Percentiles rank a stretch among this genome's conserved stretches.
These are phyloP conservation scores for Beauveria pseudobassiana DNA, from an alignment of 2,329 filamentous ascomycete species.

Conservation along the genomic window DNA sequence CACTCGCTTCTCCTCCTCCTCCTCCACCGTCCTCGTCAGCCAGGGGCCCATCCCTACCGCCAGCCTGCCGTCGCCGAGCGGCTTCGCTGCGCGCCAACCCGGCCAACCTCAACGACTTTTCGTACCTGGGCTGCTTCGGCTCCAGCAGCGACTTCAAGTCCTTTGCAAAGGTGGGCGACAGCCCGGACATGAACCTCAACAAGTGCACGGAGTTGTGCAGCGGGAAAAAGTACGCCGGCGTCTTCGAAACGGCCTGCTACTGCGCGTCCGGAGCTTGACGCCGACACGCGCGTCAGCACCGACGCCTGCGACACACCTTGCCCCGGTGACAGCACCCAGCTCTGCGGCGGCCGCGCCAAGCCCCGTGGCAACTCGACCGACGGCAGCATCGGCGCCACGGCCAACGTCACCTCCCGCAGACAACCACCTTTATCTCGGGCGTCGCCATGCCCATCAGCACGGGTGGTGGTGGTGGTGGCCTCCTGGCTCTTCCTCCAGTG, in stretches of 20 bases:
- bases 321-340: constrained; percentile 28
- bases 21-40: background rate
- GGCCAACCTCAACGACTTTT: constrained; percentile 23
- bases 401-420: background rate
- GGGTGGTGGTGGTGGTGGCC: too few species aligned
- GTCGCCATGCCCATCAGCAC: background rate
- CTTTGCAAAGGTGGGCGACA: constrained; percentile 25
- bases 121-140: constrained; percentile 35
- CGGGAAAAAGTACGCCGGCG: constrained; percentile 30
- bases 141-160: constrained; percentile 28
- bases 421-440: constrained; percentile 9
- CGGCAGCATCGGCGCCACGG: background rate
- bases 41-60: constrained; percentile 3
- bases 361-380: background rate
- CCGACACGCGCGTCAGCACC: constrained; percentile 29
- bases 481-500: too few species aligned
- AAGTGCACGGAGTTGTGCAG: constrained; percentile 31
- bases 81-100: constrained; percentile 22
- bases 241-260: constrained; percentile 35
- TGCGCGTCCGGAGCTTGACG: constrained; percentile 35
- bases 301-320: constrained; percentile 31
- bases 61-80: constrained; percentile 6
- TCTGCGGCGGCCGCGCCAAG: constrained; percentile 34
- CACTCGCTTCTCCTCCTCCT: background rate
- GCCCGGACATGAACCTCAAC: constrained; percentile 31